These are phyloP conservation scores for Colletotrichum horii DNA, from an alignment of 2,329 filamentous ascomycete species.

Conservation along the genomic window DNA sequence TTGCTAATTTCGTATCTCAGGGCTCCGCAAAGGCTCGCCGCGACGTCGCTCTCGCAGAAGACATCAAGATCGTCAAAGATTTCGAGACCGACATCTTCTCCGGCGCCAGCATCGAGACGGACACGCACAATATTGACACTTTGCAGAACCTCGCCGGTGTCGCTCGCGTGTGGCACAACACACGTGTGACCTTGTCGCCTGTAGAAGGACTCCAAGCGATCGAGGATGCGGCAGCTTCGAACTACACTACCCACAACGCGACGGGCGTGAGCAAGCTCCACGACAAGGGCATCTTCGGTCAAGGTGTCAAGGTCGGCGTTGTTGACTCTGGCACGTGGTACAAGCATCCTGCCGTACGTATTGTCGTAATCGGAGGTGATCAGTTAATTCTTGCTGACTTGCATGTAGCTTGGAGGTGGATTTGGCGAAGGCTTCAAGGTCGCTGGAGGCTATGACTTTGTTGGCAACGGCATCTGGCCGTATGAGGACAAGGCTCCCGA, in stretches of 20 bases:
- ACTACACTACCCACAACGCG: conserved; percentile 39
- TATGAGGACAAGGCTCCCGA: conserved; percentile 22
- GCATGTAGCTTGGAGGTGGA: conserved; percentile 42
- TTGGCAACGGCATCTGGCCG: conserved; percentile 37
- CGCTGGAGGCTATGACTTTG: conserved; percentile 47
- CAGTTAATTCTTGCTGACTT: conserved; percentile 26
- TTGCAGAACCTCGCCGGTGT: conserved; percentile 36
- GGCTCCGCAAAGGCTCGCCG: conserved; percentile 15
- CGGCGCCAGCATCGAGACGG: conserved; percentile 37
- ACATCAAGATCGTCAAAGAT: conserved; percentile 11
- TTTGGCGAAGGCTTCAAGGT: conserved; percentile 52
- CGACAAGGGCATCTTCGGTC: conserved; percentile 38
- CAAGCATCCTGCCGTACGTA: conserved; percentile 37
- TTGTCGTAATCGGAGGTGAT: background rate
- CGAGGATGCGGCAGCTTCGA: conserved; percentile 25
- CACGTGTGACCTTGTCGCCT: background rate
- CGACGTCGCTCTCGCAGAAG: background rate
- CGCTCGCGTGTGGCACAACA: conserved; percentile 38
- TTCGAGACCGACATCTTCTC: conserved; percentile 34
- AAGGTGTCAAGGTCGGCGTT: conserved; percentile 41
- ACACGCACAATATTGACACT: conserved; percentile 36
- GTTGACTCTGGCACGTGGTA: conserved; percentile 46
- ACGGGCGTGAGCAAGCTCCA: conserved; percentile 45
- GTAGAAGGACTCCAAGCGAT: background rate
- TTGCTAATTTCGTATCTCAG: background rate